Percentiles rank a stretch among this genome's conserved stretches.
Evolutionary conservation across 164 flowering plant species (phyloP).

Genomic region (Aristolochia contorta): DNA sequence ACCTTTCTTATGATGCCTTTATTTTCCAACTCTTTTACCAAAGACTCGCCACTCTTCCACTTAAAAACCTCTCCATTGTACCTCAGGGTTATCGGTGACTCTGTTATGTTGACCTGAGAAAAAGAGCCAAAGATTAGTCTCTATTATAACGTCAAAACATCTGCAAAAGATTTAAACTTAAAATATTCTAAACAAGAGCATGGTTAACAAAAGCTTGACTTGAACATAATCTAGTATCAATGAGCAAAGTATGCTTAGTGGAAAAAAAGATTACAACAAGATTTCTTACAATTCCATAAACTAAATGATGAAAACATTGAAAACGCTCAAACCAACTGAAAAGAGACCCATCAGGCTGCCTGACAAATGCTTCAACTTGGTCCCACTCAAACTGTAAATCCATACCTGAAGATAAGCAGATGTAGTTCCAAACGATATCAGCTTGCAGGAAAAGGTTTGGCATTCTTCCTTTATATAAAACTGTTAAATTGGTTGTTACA

Average conservation of each 20-base stretch:
- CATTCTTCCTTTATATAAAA: neutral
- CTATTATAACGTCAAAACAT: neutral
- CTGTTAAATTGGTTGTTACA: neutral
- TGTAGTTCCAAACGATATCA: neutral
- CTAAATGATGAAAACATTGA: slow-evolving; percentile 58
- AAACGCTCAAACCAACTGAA: slow-evolving; percentile 95
- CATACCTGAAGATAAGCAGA: slow-evolving; percentile 48
- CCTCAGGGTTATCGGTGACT: slow-evolving; percentile 27
- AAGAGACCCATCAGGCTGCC: slow-evolving; percentile 83
- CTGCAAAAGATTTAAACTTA: too few species aligned
- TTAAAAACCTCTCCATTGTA: slow-evolving; percentile 28
- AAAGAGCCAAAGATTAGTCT: neutral
- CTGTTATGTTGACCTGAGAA: slow-evolving; percentile 48
- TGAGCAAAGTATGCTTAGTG: too few species aligned
- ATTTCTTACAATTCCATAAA: slow-evolving; percentile 72
- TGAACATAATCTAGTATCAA: too few species aligned
- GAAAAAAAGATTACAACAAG: neutral
- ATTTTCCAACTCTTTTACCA: slow-evolving; percentile 47
- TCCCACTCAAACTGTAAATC: slow-evolving; percentile 87
- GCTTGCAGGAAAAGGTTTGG: neutral
- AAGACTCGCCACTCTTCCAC: slow-evolving; percentile 65
- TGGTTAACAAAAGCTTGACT: neutral
- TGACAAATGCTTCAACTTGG: slow-evolving; percentile 68
- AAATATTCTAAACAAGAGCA: neutral
- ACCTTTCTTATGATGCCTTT: slow-evolving; percentile 62